These are phyloP conservation scores for Oryza coarctata DNA, from an alignment of 176 grass and related monocot genomes.

Conservation along the genomic window DNA sequence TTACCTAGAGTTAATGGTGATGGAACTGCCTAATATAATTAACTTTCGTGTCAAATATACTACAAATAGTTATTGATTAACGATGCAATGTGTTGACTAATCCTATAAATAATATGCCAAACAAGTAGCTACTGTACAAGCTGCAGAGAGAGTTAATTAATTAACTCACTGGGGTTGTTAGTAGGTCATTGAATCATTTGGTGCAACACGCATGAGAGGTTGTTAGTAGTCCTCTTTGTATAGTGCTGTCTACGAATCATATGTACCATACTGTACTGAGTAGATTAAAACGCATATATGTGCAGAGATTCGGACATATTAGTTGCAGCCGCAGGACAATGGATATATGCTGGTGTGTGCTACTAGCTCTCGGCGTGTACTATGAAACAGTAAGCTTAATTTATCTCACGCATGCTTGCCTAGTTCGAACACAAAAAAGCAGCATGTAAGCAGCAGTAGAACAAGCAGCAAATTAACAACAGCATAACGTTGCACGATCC, in stretches of 20 bases:
- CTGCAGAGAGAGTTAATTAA: no score
- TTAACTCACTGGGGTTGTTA: no score
- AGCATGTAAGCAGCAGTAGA: not conserved
- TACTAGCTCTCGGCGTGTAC: not conserved
- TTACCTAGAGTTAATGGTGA: not conserved
- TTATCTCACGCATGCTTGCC: not conserved
- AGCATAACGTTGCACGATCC: not conserved
- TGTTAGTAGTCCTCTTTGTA: no score
- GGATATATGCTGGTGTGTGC: not conserved
- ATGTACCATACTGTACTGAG: not conserved
- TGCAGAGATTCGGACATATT: constrained; percentile 18
- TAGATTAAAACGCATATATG: not conserved
- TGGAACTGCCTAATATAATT: not conserved
- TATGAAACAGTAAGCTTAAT: not conserved
- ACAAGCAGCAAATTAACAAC: not conserved
- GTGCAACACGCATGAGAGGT: no score
- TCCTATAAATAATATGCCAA: not conserved
- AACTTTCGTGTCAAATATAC: not conserved
- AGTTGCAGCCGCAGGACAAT: not conserved
- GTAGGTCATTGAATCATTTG: not conserved
- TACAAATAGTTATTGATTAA: not conserved
- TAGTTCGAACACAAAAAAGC: not conserved
- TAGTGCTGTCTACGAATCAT: no score
- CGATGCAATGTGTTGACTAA: not conserved
- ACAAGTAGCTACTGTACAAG: not conserved